phyloP scores from a whole-genome alignment of 225 moss, liverwort and hornwort genomes.

The Bryoerythrophyllum caledonicum region DNA sequence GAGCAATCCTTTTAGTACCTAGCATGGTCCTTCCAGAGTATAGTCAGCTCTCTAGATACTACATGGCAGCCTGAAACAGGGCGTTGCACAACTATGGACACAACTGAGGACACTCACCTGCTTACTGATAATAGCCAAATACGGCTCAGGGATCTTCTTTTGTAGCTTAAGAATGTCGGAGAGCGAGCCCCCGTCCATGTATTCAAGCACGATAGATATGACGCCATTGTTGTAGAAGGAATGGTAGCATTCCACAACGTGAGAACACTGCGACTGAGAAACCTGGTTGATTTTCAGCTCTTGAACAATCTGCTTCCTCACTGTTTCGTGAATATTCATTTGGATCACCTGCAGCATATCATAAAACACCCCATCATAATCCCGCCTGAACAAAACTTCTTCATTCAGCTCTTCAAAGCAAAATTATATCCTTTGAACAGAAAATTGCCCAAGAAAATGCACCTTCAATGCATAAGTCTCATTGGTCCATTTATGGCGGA shows the following conservation, averaged over 20 bases:
- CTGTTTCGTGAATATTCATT: constrained; percentile 79
- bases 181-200: constrained; percentile 84
- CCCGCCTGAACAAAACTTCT: background rate
- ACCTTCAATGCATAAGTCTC: constrained; percentile 75
- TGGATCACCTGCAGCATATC: constrained; percentile 56
- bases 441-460: background rate
- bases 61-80: constrained; percentile 4
- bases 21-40: constrained; percentile 4
- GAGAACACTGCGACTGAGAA: constrained; percentile 59
- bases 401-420: background rate
- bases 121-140: constrained; percentile 69
- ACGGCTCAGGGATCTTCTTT: constrained; percentile 64
- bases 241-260: constrained; percentile 73
- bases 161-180: constrained; percentile 71
- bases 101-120: constrained; percentile 42
- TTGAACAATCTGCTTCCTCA: constrained; percentile 77
- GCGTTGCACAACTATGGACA: background rate
- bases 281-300: constrained; percentile 83
- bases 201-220: constrained; percentile 80
- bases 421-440: background rate
- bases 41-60: background rate
- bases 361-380: background rate
- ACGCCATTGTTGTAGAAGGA: constrained; percentile 82
- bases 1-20: constrained; percentile 72
- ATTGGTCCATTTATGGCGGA: constrained; percentile 83